phyloP scores from a whole-genome alignment of 805 yeast genomes.

The Saturnispora mendoncae region DNA sequence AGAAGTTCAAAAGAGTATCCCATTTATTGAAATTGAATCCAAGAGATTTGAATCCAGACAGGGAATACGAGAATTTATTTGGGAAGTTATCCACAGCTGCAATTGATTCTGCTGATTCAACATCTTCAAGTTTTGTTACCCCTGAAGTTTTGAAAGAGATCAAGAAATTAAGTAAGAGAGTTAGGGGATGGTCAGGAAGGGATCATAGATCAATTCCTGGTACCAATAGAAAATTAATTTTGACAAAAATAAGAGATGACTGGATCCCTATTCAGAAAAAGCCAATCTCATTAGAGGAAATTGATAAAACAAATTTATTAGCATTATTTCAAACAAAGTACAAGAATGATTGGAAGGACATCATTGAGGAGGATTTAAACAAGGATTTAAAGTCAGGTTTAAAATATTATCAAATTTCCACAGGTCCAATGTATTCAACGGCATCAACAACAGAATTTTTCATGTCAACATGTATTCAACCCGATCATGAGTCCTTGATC shows the following conservation, averaged over 20 bases:
- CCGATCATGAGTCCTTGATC: slow-evolving; percentile 70
- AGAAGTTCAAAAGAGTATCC: slow-evolving; percentile 33
- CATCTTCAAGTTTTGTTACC: slow-evolving; percentile 59
- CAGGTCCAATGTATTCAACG: slow-evolving; percentile 22
- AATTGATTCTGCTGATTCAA: slow-evolving; percentile 64
- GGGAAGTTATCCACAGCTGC: slow-evolving; percentile 63
- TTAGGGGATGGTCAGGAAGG: slow-evolving; percentile 79
- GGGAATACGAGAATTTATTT: slow-evolving; percentile 60
- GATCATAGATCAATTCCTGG: slow-evolving; percentile 72
- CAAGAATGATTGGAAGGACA: slow-evolving; percentile 42
- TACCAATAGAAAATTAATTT: slow-evolving; percentile 51
- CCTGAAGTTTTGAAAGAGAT: slow-evolving; percentile 63
- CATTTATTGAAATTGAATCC: slow-evolving; percentile 37
- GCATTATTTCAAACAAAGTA: slow-evolving; percentile 25
- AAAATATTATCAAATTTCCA: slow-evolving; percentile 45
- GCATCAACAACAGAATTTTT: slow-evolving; percentile 39
- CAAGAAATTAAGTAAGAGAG: slow-evolving; percentile 45
- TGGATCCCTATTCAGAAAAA: slow-evolving; percentile 66
- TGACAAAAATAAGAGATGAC: slow-evolving; percentile 70
- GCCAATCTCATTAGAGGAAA: slow-evolving; percentile 52
- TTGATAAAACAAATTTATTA: slow-evolving; percentile 33
- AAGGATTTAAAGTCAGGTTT: slow-evolving; percentile 38
- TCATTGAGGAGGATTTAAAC: slow-evolving; percentile 33
- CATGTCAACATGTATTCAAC: slow-evolving; percentile 58
- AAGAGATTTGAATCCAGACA: slow-evolving; percentile 63